Conservation (phyloP, 495 filamentous ascomycete genomes). For the Penicillium mononematosum region DNA sequence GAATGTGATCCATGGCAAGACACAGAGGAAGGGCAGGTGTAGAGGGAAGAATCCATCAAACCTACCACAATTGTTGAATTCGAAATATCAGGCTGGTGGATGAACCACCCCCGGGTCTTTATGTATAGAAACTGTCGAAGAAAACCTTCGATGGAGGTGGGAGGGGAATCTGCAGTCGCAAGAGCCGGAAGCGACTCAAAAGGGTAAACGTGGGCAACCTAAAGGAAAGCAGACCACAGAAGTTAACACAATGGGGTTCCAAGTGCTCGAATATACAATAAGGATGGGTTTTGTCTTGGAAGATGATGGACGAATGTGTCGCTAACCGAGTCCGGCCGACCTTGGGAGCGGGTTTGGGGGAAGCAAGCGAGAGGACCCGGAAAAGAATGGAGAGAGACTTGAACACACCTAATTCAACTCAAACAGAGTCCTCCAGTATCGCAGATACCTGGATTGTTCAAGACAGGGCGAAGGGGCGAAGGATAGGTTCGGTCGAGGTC, state of each 20-base stretch:
- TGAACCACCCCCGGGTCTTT: slow-evolving; percentile 40
- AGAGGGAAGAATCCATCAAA: slow-evolving; percentile 40
- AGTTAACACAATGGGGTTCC: slow-evolving; percentile 33
- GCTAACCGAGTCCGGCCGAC: slow-evolving; percentile 37
- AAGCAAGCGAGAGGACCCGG: slow-evolving; percentile 40
- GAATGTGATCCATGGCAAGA: slow-evolving; percentile 30
- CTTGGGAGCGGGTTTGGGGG: slow-evolving; percentile 31
- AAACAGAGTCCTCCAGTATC: slow-evolving; percentile 29
- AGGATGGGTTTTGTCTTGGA: slow-evolving; percentile 19
- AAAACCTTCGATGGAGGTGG: slow-evolving; percentile 40
- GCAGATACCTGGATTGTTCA: slow-evolving; percentile 29
- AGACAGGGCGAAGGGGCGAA: slow-evolving; percentile 16
- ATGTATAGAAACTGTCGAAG: slow-evolving; percentile 29
- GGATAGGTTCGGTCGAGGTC: slow-evolving; percentile 24
- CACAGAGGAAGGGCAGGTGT: slow-evolving; percentile 25
- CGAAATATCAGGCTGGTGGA: slow-evolving; percentile 32
- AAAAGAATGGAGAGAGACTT: slow-evolving; percentile 40
- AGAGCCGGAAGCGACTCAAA: slow-evolving; percentile 41
- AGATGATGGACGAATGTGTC: slow-evolving; percentile 29
- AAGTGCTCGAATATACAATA: slow-evolving; percentile 17
- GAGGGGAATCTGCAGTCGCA: slow-evolving; percentile 43
- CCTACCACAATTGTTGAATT: slow-evolving; percentile 43
- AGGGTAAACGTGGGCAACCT: slow-evolving; percentile 33
- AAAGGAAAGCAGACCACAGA: slow-evolving; percentile 15
- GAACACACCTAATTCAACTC: slow-evolving; percentile 39